phyloP scores from a whole-genome alignment of 192 early-diverging fungal genomes.

The Coemansia sp. region DNA sequence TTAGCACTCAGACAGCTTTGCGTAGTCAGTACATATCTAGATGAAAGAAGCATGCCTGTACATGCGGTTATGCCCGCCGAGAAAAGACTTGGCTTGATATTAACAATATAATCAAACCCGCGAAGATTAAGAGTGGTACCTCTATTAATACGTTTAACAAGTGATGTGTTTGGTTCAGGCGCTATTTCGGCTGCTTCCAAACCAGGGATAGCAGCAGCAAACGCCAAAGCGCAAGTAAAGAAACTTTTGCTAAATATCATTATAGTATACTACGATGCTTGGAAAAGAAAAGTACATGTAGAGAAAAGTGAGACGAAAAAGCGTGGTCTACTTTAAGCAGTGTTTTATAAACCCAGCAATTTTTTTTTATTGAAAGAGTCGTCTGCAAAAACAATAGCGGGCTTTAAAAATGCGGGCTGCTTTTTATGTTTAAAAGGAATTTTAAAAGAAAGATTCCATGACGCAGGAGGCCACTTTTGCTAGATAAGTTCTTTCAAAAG shows the following conservation, averaged over 20 bases:
- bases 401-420: background rate
- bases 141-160: background rate
- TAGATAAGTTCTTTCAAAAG: too few species aligned
- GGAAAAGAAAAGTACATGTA: too few species aligned
- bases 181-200: background rate
- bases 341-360: too few species aligned
- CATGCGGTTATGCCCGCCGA: background rate
- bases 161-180: background rate
- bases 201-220: background rate
- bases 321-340: too few species aligned
- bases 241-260: background rate
- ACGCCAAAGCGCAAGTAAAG: background rate
- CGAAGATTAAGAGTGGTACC: background rate
- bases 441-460: too few species aligned
- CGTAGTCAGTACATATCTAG: slow-evolving; percentile 5
- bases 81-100: background rate
- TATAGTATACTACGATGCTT: background rate
- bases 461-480: too few species aligned
- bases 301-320: too few species aligned
- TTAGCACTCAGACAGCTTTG: background rate
- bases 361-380: background rate
- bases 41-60: slow-evolving; percentile 4
- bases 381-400: background rate
- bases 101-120: slow-evolving; percentile 3
- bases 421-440: background rate